Conservation (phyloP, 805 yeast genomes). For the Saturnispora sanitii region DNA sequence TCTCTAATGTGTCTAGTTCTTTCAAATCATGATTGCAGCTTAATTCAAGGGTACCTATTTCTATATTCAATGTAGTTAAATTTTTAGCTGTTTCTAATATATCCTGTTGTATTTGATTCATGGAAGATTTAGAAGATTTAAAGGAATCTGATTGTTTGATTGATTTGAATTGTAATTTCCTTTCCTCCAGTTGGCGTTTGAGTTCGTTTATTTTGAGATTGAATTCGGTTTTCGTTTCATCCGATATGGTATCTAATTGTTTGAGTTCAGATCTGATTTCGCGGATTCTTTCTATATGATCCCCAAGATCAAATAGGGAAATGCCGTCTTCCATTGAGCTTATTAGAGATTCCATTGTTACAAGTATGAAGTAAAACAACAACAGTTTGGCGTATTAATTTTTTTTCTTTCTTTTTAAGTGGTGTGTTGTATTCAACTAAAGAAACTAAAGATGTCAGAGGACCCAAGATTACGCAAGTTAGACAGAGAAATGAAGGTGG, state of each 20-base stretch:
- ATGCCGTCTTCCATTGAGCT: constrained; percentile 11
- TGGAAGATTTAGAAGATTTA: constrained; percentile 23
- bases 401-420: background rate
- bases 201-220: constrained; percentile 4
- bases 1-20: constrained; percentile 27
- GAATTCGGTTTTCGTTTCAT: background rate
- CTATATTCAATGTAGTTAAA: constrained; percentile 39
- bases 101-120: constrained; percentile 31
- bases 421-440: background rate
- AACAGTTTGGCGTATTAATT: background rate
- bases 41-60: constrained; percentile 32
- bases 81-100: constrained; percentile 44
- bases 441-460: background rate
- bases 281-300: constrained; percentile 38
- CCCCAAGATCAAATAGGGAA: constrained; percentile 36
- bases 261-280: constrained; percentile 17
- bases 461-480: constrained; percentile 2
- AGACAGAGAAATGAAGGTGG: constrained; percentile 2
- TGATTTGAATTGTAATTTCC: constrained; percentile 5
- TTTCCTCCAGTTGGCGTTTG: constrained; percentile 8
- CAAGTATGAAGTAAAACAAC: background rate
- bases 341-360: constrained; percentile 11
- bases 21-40: constrained; percentile 31
- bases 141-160: constrained; percentile 22
- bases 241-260: constrained; percentile 6